These are phyloP conservation scores for Colletotrichum sp. DNA, from an alignment of 2,329 filamentous ascomycete genomes.

Conservation along the genomic window DNA sequence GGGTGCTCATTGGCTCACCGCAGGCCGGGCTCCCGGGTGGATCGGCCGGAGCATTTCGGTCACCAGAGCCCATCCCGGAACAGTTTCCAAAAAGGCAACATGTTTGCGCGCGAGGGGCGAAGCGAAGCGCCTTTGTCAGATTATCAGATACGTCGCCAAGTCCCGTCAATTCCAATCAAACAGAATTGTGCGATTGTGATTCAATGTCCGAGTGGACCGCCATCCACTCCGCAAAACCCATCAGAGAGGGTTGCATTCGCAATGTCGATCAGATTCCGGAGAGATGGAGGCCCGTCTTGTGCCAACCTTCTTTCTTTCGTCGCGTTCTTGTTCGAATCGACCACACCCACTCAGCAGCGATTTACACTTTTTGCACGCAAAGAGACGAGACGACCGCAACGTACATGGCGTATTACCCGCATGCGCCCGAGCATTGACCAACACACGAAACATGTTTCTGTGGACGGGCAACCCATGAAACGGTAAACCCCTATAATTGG, in stretches of 20 bases:
- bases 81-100: background rate
- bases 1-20: background rate
- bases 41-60: background rate
- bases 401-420: background rate
- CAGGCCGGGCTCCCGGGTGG: background rate
- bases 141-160: background rate
- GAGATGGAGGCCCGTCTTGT: background rate
- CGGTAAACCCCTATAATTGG: background rate
- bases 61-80: background rate
- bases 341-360: background rate
- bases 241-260: background rate
- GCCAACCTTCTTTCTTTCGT: background rate
- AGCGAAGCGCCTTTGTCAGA: background rate
- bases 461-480: slow-evolving; percentile 11
- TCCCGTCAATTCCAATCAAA: background rate
- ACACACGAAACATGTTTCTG: slow-evolving; percentile 15
- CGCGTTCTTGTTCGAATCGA: background rate
- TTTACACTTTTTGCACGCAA: background rate
- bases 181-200: background rate
- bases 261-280: background rate
- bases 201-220: background rate
- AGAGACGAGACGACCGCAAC: background rate
- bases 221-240: background rate
- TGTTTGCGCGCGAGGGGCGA: background rate
- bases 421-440: background rate